Percentiles rank a stretch among this genome's conserved stretches.
phyloP scores from a whole-genome alignment of 352 stramenopile species.

The Phytophthora capsici region DNA sequence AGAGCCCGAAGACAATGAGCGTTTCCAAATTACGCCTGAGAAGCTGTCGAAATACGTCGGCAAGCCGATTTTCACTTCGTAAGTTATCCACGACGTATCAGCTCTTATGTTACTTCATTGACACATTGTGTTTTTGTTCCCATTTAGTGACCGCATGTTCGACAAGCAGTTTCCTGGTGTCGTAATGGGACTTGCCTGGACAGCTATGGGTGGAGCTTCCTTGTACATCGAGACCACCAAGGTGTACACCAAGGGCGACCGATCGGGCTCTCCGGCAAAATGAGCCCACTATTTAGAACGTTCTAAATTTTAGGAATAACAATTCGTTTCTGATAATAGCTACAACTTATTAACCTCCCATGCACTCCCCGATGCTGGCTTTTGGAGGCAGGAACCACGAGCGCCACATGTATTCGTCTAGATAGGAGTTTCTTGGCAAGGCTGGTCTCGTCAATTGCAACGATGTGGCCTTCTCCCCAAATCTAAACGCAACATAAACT shows the following conservation, averaged over 20 bases:
- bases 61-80: constrained; percentile 97
- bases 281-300: too few relatives aligned
- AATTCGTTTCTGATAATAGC: too few relatives aligned
- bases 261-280: too few relatives aligned
- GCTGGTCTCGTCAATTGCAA: too few relatives aligned
- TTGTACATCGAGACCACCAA: constrained; percentile 98
- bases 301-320: too few relatives aligned
- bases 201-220: constrained; percentile 96
- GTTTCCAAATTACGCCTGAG: constrained; percentile 92
- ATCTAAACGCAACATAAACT: too few relatives aligned
- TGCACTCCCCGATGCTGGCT: too few relatives aligned
- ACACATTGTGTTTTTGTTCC: constrained; percentile 8
- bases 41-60: constrained; percentile 98
- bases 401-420: too few relatives aligned
- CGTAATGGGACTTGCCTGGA: constrained; percentile 99
- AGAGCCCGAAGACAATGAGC: constrained; percentile 45
- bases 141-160: constrained; percentile 95
- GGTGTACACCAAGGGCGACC: constrained; percentile 72
- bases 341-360: too few relatives aligned
- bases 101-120: neutral
- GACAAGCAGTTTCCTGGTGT: constrained; percentile 94
- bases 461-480: too few relatives aligned
- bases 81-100: constrained; percentile 31
- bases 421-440: too few relatives aligned
- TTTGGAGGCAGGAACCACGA: too few relatives aligned